Evolutionary conservation across 352 stramenopile species (phyloP).

Genomic region (Phytopythium delawarense): DNA sequence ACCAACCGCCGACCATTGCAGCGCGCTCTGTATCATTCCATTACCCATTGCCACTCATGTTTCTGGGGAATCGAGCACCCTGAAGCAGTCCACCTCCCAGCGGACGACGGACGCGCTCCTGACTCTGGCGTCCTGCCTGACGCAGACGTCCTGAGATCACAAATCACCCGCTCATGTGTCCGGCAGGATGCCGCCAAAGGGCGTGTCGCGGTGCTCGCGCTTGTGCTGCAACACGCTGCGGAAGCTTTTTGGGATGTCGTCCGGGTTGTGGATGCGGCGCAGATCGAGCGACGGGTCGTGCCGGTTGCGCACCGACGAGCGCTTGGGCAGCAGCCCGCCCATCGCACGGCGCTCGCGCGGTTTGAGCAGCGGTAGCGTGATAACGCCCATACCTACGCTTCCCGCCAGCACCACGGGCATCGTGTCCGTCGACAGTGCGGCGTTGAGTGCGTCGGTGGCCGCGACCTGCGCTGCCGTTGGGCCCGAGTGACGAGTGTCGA

Average conservation of each 20-base stretch:
- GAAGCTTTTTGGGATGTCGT: conserved; percentile 74
- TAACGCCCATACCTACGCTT: conserved; percentile 31
- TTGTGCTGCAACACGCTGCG: conserved; percentile 55
- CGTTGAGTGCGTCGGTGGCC: not conserved
- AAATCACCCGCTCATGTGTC: conserved; percentile 8
- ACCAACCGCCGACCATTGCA: no score
- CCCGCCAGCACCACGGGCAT: conserved; percentile 17
- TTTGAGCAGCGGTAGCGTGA: conserved; percentile 46
- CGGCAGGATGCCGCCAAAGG: conserved; percentile 30
- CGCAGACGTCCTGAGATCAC: not conserved
- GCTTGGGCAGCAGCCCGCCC: conserved; percentile 64
- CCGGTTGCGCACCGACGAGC: conserved; percentile 53
- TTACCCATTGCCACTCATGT: no score
- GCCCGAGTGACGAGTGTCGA: not conserved
- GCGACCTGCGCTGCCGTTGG: not conserved
- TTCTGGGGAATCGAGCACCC: no score
- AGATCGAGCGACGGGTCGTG: conserved; percentile 66
- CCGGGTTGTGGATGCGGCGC: conserved; percentile 61
- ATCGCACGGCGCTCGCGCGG: conserved; percentile 53
- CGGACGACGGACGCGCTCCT: no score
- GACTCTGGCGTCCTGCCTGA: not conserved
- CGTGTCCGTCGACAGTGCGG: not conserved
- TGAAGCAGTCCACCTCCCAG: no score
- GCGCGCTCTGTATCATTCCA: no score
- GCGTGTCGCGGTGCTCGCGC: conserved; percentile 24